Conservation (phyloP, 176 grass and related monocot genomes). For the Carex pumila region DNA sequence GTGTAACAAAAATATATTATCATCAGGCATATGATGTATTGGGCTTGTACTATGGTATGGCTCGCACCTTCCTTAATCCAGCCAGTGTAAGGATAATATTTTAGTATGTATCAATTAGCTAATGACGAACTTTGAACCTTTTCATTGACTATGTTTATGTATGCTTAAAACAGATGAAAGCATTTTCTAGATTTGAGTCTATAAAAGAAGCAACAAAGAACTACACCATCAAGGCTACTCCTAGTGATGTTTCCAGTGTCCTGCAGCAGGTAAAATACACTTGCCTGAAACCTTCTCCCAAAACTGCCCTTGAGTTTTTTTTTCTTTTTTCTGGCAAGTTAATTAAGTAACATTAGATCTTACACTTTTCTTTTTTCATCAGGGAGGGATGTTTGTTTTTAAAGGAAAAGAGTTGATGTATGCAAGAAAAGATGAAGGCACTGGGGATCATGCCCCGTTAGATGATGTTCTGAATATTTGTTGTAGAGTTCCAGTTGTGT, state of each 20-base stretch:
- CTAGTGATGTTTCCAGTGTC: constrained; percentile 34
- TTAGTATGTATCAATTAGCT: not conserved
- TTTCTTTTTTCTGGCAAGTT: not conserved
- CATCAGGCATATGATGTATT: constrained; percentile 70
- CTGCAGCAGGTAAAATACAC: constrained; percentile 40
- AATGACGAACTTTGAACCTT: not conserved
- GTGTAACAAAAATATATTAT: not conserved
- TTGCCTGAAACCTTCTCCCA: not conserved
- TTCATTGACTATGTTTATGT: not conserved
- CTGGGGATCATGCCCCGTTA: constrained; percentile 69
- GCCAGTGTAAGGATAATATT: constrained; percentile 47
- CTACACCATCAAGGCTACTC: constrained; percentile 50
- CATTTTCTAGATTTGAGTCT: constrained; percentile 53
- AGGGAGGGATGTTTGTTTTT: constrained; percentile 96
- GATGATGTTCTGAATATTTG: constrained; percentile 46
- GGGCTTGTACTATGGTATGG: constrained; percentile 65
- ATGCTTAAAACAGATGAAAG: constrained; percentile 31
- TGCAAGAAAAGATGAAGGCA: constrained; percentile 88
- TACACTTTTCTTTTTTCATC: not conserved
- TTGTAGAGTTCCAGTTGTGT: constrained; percentile 4
- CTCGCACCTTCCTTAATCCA: constrained; percentile 59
- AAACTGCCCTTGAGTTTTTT: not conserved
- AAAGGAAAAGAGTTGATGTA: constrained; percentile 71
- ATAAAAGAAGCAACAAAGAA: constrained; percentile 50
- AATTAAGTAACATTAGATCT: not conserved